A percentile compares a stretch with the other conserved stretches of the same genome.
These are phyloP conservation scores for Hemisphaericaspora nanyangensis DNA, from an alignment of 805 yeast genomes.

Conservation along the genomic window DNA sequence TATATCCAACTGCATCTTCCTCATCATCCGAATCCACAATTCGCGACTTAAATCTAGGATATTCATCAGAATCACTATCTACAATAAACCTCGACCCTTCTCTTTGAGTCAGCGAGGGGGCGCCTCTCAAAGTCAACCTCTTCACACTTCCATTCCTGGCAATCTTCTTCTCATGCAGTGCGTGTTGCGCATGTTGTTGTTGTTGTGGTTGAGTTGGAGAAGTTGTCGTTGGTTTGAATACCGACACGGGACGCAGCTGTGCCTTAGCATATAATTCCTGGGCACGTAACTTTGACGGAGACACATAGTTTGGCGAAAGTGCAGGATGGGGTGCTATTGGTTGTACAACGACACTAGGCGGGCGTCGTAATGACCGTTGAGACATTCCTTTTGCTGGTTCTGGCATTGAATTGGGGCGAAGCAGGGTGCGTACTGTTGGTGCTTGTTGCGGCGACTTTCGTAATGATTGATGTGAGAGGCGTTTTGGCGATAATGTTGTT, in stretches of 20 bases:
- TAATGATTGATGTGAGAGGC: conserved; percentile 22
- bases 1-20: conserved; percentile 4
- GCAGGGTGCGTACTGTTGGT: too few relatives aligned
- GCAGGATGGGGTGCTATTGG: conserved; percentile 41
- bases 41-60: conserved; percentile 50
- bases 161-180: not conserved
- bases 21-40: conserved; percentile 66
- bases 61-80: not conserved
- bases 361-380: conserved; percentile 23
- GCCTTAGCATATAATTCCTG: conserved; percentile 55
- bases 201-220: conserved; percentile 47
- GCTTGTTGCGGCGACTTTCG: conserved; percentile 4
- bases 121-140: conserved; percentile 5
- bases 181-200: conserved; percentile 1
- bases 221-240: conserved; percentile 38
- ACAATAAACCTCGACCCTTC: not conserved
- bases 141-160: not conserved
- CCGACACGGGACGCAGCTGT: conserved; percentile 36
- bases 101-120: conserved; percentile 1
- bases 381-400: conserved; percentile 19
- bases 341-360: conserved; percentile 21
- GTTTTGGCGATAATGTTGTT: conserved; percentile 7
- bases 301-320: conserved; percentile 31
- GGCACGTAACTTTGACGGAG: conserved; percentile 41
- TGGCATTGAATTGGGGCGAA: conserved; percentile 17